Evolutionary conservation across 2,329 filamentous ascomycete genomes (phyloP), one percentile per base, ranked within the genome.

Genomic region (Xylaria sp.): DNA sequence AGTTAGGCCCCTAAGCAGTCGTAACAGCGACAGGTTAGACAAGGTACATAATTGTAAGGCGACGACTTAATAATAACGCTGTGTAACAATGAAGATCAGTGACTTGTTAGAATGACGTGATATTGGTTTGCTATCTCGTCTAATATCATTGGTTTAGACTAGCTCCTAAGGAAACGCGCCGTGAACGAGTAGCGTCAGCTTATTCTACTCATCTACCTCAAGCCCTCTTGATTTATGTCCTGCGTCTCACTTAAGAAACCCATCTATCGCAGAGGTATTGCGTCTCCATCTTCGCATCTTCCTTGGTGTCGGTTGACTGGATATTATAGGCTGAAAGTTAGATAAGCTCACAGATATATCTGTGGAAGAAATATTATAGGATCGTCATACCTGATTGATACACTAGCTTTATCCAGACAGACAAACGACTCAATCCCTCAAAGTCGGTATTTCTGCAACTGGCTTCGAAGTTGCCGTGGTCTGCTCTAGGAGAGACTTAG

Each of bases 341-440:
- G 50, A 7, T 29, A 17, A 62, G 39, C 50, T 9, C 27, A 20
- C 20, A 47, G 29, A 29, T 11, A 9, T 57, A 47, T 50, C 44
- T 56, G 44, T 51, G 6, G 20, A 55, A 31, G 25, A 42, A 42
- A 25, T 25, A 33, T 25, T 63, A 7, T 33, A 25, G 31, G 22
- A 50, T 38, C 1, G 27, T 44, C 60, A 56, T 50, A 63, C 60
- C 60, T 51, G 42, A 59, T 10, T 38, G 22, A 36, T 44, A 38
- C 17, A 13, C 17, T 11, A 13, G 6, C 31, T 22, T 3, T 15
- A 50, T 13, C 22, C 3, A 49, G 42, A 29, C 3, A 49, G 42
- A 29, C 10, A 56, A 29, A 55, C 29, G 2, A 62, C 39, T 25
- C 10, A 42, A 39, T 20, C 29, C 17, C 33, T 38, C 11, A 42